Conservation (phyloP, 768 basidiomycete species). For the Peribolospora baueri region DNA sequence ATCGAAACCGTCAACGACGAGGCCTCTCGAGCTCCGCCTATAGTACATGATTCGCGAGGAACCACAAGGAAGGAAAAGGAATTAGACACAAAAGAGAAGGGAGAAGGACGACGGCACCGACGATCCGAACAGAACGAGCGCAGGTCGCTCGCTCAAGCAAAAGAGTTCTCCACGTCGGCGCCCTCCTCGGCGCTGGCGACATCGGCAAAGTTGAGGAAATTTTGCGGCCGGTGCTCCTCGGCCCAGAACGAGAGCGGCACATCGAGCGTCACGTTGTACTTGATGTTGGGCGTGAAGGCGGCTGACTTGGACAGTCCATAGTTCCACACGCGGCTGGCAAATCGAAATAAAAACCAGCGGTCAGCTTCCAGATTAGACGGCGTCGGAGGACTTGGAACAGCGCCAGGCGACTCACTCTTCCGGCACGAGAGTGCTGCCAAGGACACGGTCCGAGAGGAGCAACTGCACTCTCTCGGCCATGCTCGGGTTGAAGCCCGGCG, state of each 20-base stretch:
- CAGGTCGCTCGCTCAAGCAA: no score
- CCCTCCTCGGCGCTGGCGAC: no score
- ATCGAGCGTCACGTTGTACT: slow-evolving; percentile 12
- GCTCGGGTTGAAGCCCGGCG: slow-evolving; percentile 78
- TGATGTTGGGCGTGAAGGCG: slow-evolving; percentile 9
- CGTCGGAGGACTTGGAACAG: slow-evolving; percentile 24
- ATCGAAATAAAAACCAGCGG: neutral
- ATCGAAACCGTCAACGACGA: no score
- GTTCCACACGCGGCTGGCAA: slow-evolving; percentile 3
- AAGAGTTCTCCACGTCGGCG: no score
- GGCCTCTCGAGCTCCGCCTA: no score
- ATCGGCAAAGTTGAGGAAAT: no score
- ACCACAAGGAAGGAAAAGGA: no score
- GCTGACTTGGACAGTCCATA: no score
- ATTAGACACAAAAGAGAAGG: no score
- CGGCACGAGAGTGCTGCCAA: slow-evolving; percentile 84
- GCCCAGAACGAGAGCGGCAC: slow-evolving; percentile 13
- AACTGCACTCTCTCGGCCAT: slow-evolving; percentile 87
- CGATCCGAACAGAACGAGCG: no score
- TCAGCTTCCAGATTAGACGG: neutral
- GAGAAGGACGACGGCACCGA: no score
- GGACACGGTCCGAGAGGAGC: slow-evolving; percentile 75
- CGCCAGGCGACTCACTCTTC: slow-evolving; percentile 86
- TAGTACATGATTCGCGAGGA: no score
- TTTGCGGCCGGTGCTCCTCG: slow-evolving; percentile 9